phyloP scores from a whole-genome alignment of 1,284 basidiomycete genomes.

The Anthracocystis setariae region DNA sequence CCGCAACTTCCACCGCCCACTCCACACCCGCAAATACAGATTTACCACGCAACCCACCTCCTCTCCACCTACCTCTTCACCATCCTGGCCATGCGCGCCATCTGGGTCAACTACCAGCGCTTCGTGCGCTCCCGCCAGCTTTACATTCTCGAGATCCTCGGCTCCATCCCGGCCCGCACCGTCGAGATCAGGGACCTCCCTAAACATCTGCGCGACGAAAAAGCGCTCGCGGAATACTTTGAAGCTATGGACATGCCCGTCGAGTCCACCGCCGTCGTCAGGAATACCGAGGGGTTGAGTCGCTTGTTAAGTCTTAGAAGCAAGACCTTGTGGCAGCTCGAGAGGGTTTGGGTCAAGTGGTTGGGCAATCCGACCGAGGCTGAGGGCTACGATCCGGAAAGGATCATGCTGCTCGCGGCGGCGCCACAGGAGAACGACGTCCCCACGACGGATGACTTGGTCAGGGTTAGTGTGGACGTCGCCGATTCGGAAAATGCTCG shows the following conservation, averaged over 20 bases:
- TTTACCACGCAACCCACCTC: conserved; percentile 76
- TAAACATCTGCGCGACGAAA: conserved; percentile 81
- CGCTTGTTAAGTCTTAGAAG: conserved; percentile 80
- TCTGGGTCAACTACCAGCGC: conserved; percentile 86
- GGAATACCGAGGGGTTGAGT: conserved; percentile 82
- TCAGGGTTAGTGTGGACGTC: conserved; percentile 18
- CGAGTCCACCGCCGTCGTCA: conserved; percentile 87
- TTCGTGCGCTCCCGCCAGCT: conserved; percentile 92
- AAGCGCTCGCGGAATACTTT: conserved; percentile 89
- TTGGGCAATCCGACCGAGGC: conserved; percentile 89
- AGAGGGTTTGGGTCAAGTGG: conserved; percentile 84
- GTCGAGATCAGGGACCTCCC: conserved; percentile 88
- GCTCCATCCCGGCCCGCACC: conserved; percentile 91
- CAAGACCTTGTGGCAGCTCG: conserved; percentile 79
- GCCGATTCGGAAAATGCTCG: conserved; percentile 15
- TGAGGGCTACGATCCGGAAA: conserved; percentile 76
- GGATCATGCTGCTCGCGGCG: conserved; percentile 54
- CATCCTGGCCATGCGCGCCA: conserved; percentile 81
- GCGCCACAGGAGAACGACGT: conserved; percentile 26
- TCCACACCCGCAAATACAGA: conserved; percentile 64
- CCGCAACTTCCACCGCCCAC: conserved; percentile 50
- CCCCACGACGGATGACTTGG: conserved; percentile 17
- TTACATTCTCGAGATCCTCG: conserved; percentile 90
- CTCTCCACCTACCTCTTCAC: conserved; percentile 94
- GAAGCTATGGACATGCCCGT: conserved; percentile 75